Evolutionary conservation across 352 stramenopile genomes (phyloP), one percentile per base, ranked within the genome.

Genomic region (Bremia lactucae): DNA sequence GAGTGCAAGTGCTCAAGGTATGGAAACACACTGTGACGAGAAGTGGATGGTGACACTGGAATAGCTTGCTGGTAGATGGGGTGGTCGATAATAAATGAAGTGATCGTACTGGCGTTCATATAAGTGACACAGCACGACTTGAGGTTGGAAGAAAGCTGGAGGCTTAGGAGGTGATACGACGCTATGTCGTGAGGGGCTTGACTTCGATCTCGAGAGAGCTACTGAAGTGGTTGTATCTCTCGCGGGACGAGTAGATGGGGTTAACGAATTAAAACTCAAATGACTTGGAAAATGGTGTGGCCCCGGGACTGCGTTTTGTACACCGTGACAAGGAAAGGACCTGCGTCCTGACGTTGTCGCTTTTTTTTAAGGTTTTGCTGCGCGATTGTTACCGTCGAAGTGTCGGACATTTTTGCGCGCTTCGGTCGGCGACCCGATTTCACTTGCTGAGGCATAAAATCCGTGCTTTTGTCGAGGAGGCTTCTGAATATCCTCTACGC

Each of bases 191-290:
- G 31, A 26, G 44, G 43, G 34, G 14, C 7, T 69, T 66, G 60
- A 55, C 63, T 69, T 69, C 55, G 55, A 25, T 51, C n/a, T 18
- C 16, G 52, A 52, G 66, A 69, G 55, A 69, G 60, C 60, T 69
- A 66, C 57, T 62, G 42, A 34, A 52, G 52, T 41, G 42, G 49
- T 52, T 57, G 41, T 69, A 62, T 69, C 60, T 69, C 45, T 66
- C 55, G 52, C 51, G 44, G 47, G 36, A 63, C 52, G 48, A 66
- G 55, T 40, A 69, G 60, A 69, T 69, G 59, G 60, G 33, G 56
- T 46, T 50, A 35, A 45, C 52, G 55, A 65, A 49, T 47, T 20
- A 61, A 65, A 66, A 59, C 52, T 59, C 57, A 38, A 66, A 59
- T 65, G 52, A 65, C 20, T 49, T 31, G 13, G 29, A 28, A 55